phyloP scores from a whole-genome alignment of 2,329 filamentous ascomycete genomes.

The Paramyrothecium sp. region DNA sequence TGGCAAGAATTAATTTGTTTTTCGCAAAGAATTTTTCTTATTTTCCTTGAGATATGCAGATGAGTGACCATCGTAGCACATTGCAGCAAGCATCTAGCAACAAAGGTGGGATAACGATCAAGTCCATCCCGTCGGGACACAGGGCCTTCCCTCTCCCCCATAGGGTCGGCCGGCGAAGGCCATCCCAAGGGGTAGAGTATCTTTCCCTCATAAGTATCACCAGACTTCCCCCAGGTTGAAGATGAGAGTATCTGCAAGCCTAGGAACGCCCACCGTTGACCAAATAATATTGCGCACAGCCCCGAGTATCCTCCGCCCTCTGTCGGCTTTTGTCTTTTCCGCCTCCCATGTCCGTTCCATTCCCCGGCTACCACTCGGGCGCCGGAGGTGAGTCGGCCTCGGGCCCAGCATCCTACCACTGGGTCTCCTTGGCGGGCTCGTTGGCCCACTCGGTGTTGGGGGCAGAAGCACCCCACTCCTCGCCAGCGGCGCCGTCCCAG shows the following conservation, averaged over 20 bases:
- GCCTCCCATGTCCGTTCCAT: slow-evolving; percentile 11
- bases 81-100: slow-evolving; percentile 23
- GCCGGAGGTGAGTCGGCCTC: slow-evolving; percentile 10
- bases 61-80: slow-evolving; percentile 11
- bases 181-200: slow-evolving; percentile 66
- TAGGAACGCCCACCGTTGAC: slow-evolving; percentile 21
- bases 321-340: slow-evolving; percentile 12
- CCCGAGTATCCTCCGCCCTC: slow-evolving; percentile 11
- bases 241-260: slow-evolving; percentile 23
- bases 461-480: slow-evolving; percentile 65
- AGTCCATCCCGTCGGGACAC: slow-evolving; percentile 84
- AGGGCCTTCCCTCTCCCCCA: slow-evolving; percentile 91
- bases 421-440: slow-evolving; percentile 54
- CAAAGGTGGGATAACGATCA: slow-evolving; percentile 74
- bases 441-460: slow-evolving; percentile 67
- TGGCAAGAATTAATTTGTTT: neutral
- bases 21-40: neutral
- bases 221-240: slow-evolving; percentile 51
- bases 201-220: slow-evolving; percentile 99
- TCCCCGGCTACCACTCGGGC: neutral
- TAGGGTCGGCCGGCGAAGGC: slow-evolving; percentile 15
- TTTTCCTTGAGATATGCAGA: neutral
- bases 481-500: slow-evolving; percentile 56
- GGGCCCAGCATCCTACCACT: slow-evolving; percentile 44
- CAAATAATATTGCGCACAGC: slow-evolving; percentile 7